Percentiles rank a stretch among this genome's conserved stretches.
phyloP scores from a whole-genome alignment of 2,329 filamentous ascomycete species.

The Epichloe aotearoae region DNA sequence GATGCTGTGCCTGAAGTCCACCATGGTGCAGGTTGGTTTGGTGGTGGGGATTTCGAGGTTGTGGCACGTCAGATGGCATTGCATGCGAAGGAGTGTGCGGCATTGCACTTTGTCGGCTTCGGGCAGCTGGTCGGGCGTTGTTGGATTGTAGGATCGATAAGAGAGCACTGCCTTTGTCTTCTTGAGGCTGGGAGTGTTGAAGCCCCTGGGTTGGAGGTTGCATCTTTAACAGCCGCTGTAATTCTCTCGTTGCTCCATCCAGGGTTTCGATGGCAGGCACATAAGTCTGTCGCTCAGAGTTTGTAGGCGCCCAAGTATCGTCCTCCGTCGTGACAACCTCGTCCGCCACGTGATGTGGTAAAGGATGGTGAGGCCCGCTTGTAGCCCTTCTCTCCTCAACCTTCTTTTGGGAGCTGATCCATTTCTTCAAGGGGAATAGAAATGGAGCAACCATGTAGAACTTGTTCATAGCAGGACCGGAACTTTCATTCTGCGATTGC shows the following conservation, averaged over 20 bases:
- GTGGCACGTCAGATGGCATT: slow-evolving; percentile 31
- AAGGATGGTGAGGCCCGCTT: slow-evolving; percentile 26
- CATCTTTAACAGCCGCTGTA: slow-evolving; percentile 42
- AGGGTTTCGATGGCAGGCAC: slow-evolving; percentile 31
- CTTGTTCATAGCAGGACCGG: slow-evolving; percentile 58
- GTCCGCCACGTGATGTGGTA: slow-evolving; percentile 29
- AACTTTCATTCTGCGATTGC: slow-evolving; percentile 41
- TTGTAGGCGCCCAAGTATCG: slow-evolving; percentile 34
- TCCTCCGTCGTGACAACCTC: slow-evolving; percentile 51
- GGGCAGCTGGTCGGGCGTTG: slow-evolving; percentile 9
- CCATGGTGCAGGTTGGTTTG: slow-evolving; percentile 35
- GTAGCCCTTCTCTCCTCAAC: slow-evolving; percentile 41
- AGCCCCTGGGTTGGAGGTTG: slow-evolving; percentile 38
- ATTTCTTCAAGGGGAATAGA: slow-evolving; percentile 70
- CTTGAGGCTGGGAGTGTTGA: slow-evolving; percentile 18
- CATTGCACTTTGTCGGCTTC: slow-evolving; percentile 11
- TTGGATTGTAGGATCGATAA: slow-evolving; percentile 38
- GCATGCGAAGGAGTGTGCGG: slow-evolving; percentile 44
- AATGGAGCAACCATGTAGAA: slow-evolving; percentile 99
- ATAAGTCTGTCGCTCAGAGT: slow-evolving; percentile 19
- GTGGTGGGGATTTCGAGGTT: slow-evolving; percentile 45
- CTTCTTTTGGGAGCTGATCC: slow-evolving; percentile 77
- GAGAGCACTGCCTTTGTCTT: slow-evolving; percentile 37
- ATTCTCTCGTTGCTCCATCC: slow-evolving; percentile 36
- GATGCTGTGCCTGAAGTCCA: slow-evolving; percentile 14